Percentiles rank a stretch among this genome's conserved stretches.
Conservation (phyloP, 2,329 filamentous ascomycete genomes). For the Metarhizium guizhouense region DNA sequence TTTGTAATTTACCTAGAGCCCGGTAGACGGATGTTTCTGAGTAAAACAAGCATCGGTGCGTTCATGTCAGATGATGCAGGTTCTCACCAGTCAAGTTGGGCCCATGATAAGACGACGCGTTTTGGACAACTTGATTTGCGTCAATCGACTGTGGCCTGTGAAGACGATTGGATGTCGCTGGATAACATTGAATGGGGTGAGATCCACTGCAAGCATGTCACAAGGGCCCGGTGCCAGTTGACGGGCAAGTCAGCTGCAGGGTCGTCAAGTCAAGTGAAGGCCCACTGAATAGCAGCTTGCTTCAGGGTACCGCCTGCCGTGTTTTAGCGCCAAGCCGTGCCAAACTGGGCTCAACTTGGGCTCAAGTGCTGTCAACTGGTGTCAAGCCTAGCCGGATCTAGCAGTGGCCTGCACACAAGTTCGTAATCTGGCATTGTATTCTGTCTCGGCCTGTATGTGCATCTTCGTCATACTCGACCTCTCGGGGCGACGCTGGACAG, state of each 20-base stretch:
- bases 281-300: not conserved
- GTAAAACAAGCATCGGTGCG: not conserved
- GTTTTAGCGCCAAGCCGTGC: not conserved
- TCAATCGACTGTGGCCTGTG: not conserved
- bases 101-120: not conserved
- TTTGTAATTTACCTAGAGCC: not conserved
- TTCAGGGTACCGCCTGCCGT: not conserved
- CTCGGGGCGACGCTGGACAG: not conserved
- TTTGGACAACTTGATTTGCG: not conserved
- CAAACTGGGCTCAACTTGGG: not conserved
- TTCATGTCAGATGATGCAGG: not conserved
- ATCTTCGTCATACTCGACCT: not conserved
- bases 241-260: not conserved
- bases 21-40: not conserved
- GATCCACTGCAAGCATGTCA: not conserved
- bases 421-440: not conserved
- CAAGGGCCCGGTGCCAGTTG: not conserved
- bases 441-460: not conserved
- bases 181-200: not conserved
- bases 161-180: not conserved
- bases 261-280: not conserved
- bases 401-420: not conserved
- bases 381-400: slow-evolving; percentile 3
- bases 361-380: not conserved
- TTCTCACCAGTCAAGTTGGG: not conserved